Base-by-base conservation (phyloP, 805 yeast species). In the Kluyveromyces nonfermentans region DNA sequence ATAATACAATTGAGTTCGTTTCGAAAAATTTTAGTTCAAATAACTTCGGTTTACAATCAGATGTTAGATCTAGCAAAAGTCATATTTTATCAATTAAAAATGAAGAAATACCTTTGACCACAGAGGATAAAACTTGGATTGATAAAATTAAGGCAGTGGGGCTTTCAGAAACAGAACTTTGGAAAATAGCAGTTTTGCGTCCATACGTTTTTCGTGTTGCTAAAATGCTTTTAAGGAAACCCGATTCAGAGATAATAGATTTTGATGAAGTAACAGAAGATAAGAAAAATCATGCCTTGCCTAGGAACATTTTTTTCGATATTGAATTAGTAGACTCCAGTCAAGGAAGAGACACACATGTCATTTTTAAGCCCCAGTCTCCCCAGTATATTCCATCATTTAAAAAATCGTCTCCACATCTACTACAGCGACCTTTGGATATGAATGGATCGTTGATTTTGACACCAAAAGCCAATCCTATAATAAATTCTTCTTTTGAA, bases 121-220 rank as follows among this genome's bases (percentile, higher is more conserved):
- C 73, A 3, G 83, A 77, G 45, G 95, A 85, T 59, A 70, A 73
- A 44, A 71, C 71, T 28, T 83, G 95, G 88, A 67, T 87, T n/a
- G 75, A 75, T 32, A 78, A 81, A 49, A 66, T 90, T 35, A 73
- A 76, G 38, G 70, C 81, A 2, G 70, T 85, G n/a, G 97, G 97
- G 0, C 63, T 90, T 41, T 70, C 69, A 7, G 86, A 79, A 8
- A 70, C 68, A 7, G 94, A 87, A 37, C 53, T 85, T 20, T 90
- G 97, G 97, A 90, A 89, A 59, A 64, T 90, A 10, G 80, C 80
- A 14, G 76, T 76, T 3, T 61, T 87, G 44, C 70, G 89, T 44
- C 80, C 80, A 22, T 84, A 86, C 51, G 73, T 89, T 7, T 71
- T 65, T 46, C 75, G 79, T 40, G 76, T 78, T 4, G 74, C 84